Conservation (phyloP, 208 protist genomes). For the Wallacemonas sp. region DNA sequence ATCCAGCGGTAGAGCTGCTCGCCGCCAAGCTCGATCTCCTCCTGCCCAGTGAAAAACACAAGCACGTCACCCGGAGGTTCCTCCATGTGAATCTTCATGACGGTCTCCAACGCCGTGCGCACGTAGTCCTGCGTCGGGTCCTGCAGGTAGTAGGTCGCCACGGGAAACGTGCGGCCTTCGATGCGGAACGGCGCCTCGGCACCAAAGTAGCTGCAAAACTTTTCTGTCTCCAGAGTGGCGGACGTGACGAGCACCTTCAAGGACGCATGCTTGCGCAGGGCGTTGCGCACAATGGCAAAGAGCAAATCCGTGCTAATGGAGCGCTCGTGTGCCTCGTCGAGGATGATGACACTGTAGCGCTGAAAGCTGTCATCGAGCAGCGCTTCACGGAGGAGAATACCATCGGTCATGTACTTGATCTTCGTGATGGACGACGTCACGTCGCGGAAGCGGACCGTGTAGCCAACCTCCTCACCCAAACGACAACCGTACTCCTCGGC, state of each 20-base stretch:
- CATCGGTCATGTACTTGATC: conserved; percentile 99
- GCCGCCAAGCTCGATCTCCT: conserved; percentile 99
- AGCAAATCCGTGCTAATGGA: conserved; percentile 99
- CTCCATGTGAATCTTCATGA: conserved; percentile 98
- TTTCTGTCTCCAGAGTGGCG: conserved; percentile 97
- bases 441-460: conserved; percentile 99
- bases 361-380: conserved; percentile 94
- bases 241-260: conserved; percentile 99
- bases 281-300: conserved; percentile 97
- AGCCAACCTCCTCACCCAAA: conserved; percentile 98
- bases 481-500: conserved; percentile 97
- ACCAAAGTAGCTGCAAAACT: conserved; percentile 98
- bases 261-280: conserved; percentile 81
- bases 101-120: conserved; percentile 95
- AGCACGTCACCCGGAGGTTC: conserved; percentile 98
- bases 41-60: conserved; percentile 99
- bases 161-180: conserved; percentile 97
- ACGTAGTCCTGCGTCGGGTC: conserved; percentile 96
- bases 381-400: conserved; percentile 98
- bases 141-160: conserved; percentile 96
- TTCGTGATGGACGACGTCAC: conserved; percentile 94
- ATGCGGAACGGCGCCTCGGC: conserved; percentile 96
- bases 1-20: conserved; percentile 95
- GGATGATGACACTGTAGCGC: conserved; percentile 98
- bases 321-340: conserved; percentile 99